Base-by-base conservation (phyloP, 768 basidiomycete species). In the Rickenella mellea region DNA sequence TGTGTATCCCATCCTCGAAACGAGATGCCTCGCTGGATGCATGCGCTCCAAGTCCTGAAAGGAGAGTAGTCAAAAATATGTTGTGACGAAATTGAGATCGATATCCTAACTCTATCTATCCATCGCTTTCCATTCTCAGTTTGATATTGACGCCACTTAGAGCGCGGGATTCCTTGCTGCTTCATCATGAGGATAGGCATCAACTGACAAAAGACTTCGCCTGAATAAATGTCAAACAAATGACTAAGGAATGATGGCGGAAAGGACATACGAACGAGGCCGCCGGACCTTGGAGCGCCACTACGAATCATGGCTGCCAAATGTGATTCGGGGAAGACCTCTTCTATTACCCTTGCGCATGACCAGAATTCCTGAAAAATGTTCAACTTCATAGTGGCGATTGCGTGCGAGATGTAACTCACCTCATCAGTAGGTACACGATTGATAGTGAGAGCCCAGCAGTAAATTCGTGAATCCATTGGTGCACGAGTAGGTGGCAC, bases 111-210 rank as follows among this genome's bases (percentile, higher is more conserved):
- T 69, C 82, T 82, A 50, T 87, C 83, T 42, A 88, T 88, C 81
- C 82, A 87, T 48, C 81, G 83, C 50, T 87, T 87, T 30, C 83
- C 39, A 10, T 83, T 30, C 64, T 73, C 1, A 66, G 49, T 0
- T 74, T 80, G 19, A 66, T 60, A 42, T 70, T 70, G 48, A 85
- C 84, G 44, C 84, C 85, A 88, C 48, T 80, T 78, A 10, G 77
- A 61, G 15, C 84, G 68, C 2, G 85, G 82, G 59, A 87, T 83
- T 28, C 85, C 76, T 43, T 83, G 69, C 58, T 87, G 85, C 12
- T 83, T 66, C 85, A 87, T 87, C 85, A 88, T 86, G 51, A 87
- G 76, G 10, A 87, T 64, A 0, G 85, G 85, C 7, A 88, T 62
- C 68, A 87, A 49, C 79, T 69, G n/a, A 78, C 77, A 58, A 88